Evolutionary conservation across 176 grass and related monocot species (phyloP).

Genomic region (Metroxylon sagu): DNA sequence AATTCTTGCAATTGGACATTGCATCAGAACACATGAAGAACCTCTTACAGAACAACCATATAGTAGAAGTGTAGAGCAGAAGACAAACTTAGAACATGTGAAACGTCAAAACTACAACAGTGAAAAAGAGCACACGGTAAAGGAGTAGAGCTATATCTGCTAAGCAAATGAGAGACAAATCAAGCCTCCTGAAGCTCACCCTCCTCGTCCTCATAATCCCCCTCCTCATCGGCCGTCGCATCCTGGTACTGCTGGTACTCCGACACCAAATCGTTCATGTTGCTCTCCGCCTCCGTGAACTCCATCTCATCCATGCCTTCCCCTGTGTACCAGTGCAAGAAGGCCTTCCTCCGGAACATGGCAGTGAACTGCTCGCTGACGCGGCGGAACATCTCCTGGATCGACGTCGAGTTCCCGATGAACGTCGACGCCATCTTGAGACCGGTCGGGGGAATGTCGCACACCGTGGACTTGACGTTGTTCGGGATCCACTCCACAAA

Average conservation of each 20-base stretch:
- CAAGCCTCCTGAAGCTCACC: neutral
- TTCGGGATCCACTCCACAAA: constrained; percentile 70
- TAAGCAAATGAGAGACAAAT: no score
- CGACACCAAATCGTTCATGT: constrained; percentile 92
- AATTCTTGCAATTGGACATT: no score
- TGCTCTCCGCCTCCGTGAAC: constrained; percentile 97
- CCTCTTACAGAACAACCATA: no score
- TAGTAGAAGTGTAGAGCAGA: no score
- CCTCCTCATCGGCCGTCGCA: constrained; percentile 52
- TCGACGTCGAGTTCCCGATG: constrained; percentile 63
- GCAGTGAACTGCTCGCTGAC: constrained; percentile 89
- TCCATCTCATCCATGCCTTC: constrained; percentile 91
- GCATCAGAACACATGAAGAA: no score
- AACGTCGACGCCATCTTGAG: constrained; percentile 58
- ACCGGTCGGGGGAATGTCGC: constrained; percentile 39
- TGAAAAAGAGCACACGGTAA: no score
- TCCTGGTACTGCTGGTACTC: constrained; percentile 99
- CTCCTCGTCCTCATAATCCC: constrained; percentile 46
- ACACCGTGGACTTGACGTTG: constrained; percentile 62
- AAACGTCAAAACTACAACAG: no score
- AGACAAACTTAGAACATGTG: no score
- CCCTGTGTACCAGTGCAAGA: constrained; percentile 85
- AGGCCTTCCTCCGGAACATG: constrained; percentile 82
- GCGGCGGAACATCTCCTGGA: constrained; percentile 83
- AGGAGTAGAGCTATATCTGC: no score